These are phyloP conservation scores for Hemisphaericaspora xylofermentans DNA, from an alignment of 1,139 yeast genomes.

Conservation along the genomic window DNA sequence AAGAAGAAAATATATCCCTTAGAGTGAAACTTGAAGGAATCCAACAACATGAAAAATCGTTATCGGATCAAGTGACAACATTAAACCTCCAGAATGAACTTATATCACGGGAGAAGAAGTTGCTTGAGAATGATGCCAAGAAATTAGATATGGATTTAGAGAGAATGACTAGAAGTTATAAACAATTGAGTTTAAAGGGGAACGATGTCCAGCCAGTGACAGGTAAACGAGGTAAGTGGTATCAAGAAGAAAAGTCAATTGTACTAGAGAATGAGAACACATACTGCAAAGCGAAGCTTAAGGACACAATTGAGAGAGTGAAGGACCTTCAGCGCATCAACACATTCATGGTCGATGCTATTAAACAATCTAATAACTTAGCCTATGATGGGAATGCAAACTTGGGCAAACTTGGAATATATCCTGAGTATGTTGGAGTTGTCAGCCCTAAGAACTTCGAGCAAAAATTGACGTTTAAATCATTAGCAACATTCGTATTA, in stretches of 20 bases:
- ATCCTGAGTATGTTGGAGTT: slow-evolving; percentile 40
- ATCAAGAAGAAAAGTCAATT: slow-evolving; percentile 4
- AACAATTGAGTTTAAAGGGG: slow-evolving; percentile 7
- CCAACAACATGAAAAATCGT: not conserved
- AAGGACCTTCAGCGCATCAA: slow-evolving; percentile 56
- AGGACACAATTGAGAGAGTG: slow-evolving; percentile 37
- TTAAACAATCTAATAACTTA: slow-evolving; percentile 42
- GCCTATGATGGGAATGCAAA: slow-evolving; percentile 37
- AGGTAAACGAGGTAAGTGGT: slow-evolving; percentile 3
- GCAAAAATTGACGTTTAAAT: slow-evolving; percentile 30
- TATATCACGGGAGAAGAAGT: slow-evolving; percentile 3
- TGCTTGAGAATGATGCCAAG: slow-evolving; percentile 5
- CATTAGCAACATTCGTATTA: slow-evolving; percentile 51
- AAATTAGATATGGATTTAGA: slow-evolving; percentile 7
- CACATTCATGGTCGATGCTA: slow-evolving; percentile 45
- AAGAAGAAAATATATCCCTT: not conserved
- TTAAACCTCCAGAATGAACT: not conserved
- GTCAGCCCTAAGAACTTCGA: slow-evolving; percentile 2
- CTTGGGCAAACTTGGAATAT: slow-evolving; percentile 48
- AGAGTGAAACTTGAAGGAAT: not conserved
- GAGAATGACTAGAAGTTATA: slow-evolving; percentile 9
- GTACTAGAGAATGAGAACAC: slow-evolving; percentile 25
- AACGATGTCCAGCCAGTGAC: slow-evolving; percentile 1
- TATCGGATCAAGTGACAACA: not conserved
- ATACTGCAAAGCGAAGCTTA: slow-evolving; percentile 38